Evolutionary conservation across 2,329 filamentous ascomycete genomes (phyloP).

Genomic region (Bipolaris victoriae): DNA sequence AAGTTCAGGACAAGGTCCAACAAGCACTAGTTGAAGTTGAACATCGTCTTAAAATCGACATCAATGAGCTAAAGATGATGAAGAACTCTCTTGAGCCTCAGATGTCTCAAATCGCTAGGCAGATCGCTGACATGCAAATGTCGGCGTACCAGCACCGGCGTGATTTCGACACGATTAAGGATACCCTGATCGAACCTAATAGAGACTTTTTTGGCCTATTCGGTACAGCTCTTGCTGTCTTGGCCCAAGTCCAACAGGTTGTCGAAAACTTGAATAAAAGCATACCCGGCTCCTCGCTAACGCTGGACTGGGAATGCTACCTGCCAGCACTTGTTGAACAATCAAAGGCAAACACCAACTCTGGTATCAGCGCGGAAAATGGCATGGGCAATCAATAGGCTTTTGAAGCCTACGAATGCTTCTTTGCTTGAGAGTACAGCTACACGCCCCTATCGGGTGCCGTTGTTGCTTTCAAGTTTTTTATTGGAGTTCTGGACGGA

Average conservation of each 20-base stretch:
- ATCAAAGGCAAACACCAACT: background rate
- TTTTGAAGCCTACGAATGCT: background rate
- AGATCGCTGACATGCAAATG: background rate
- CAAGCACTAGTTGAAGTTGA: background rate
- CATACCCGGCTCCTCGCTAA: constrained; percentile 3
- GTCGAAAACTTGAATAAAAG: constrained; percentile 22
- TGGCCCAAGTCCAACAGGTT: constrained; percentile 14
- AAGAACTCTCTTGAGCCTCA: background rate
- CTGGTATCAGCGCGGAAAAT: background rate
- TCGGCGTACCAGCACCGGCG: background rate
- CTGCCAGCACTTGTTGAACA: constrained; percentile 1
- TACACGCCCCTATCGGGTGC: background rate
- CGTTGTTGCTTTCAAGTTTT: background rate
- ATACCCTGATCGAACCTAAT: constrained; percentile 14
- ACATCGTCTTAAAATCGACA: background rate
- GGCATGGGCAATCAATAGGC: background rate
- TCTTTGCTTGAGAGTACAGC: background rate
- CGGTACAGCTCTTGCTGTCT: background rate
- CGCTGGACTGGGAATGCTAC: constrained; percentile 3
- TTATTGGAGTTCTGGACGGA: background rate
- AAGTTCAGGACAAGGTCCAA: background rate
- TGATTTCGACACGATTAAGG: constrained; percentile 11
- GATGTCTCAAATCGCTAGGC: background rate
- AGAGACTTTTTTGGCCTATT: constrained; percentile 9
- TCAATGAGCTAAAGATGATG: background rate